phyloP scores from a whole-genome alignment of 2,329 filamentous ascomycete genomes.

The Ascochyta pisi region DNA sequence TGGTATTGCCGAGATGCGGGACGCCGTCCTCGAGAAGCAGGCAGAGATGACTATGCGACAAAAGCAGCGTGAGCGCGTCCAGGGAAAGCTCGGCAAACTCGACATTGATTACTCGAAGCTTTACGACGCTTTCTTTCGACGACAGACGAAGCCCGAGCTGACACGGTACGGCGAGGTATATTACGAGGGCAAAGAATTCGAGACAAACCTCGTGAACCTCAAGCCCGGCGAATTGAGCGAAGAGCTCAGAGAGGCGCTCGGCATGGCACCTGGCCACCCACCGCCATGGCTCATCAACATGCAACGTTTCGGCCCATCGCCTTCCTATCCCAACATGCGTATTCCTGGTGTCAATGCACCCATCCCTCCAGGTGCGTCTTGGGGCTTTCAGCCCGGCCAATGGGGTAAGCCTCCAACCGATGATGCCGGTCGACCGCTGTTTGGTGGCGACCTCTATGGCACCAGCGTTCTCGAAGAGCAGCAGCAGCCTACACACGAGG shows the following conservation, averaged over 20 bases:
- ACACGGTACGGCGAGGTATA: conserved; percentile 99
- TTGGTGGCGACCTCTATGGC: conserved; percentile 94
- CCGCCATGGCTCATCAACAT: conserved; percentile 98
- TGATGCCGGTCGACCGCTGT: conserved; percentile 88
- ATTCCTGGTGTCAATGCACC: conserved; percentile 94
- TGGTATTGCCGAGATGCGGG: conserved; percentile 96
- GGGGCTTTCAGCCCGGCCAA: conserved; percentile 94
- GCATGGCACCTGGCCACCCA: conserved; percentile 89
- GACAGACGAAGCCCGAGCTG: conserved; percentile 93
- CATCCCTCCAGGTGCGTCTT: conserved; percentile 84
- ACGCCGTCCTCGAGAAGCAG: conserved; percentile 94
- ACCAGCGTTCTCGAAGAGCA: conserved; percentile 69
- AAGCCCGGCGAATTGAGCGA: conserved; percentile 90
- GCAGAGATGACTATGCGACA: conserved; percentile 91
- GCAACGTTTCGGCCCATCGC: conserved; percentile 90
- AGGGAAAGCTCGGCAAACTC: conserved; percentile 94
- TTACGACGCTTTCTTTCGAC: conserved; percentile 97
- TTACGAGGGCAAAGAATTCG: conserved; percentile 98
- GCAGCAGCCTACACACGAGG: conserved; percentile 59
- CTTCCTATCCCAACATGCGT: conserved; percentile 93
- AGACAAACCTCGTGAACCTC: conserved; percentile 90
- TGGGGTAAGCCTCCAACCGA: conserved; percentile 97
- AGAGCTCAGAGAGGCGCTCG: conserved; percentile 87
- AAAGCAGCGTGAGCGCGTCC: conserved; percentile 91
- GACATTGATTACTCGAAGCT: conserved; percentile 99